Evolutionary conservation across 2,329 filamentous ascomycete genomes (phyloP).

Genomic region (Rutstroemia sp.): DNA sequence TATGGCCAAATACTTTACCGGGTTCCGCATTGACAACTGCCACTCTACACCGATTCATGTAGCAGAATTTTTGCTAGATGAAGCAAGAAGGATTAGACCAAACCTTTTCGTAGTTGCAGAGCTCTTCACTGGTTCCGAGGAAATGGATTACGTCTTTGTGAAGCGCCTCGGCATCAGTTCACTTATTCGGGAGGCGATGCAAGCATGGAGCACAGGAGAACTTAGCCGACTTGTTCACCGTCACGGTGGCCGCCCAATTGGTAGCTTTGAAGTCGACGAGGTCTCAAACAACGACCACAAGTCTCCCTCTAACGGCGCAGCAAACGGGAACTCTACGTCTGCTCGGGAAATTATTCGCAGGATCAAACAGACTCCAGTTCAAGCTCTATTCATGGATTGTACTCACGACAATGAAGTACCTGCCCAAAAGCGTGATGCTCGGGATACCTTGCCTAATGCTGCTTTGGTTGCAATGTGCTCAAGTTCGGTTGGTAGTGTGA

Average conservation of each 20-base stretch:
- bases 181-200: constrained; percentile 95
- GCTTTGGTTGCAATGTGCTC: constrained; percentile 94
- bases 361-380: constrained; percentile 82
- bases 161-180: constrained; percentile 86
- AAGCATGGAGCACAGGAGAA: constrained; percentile 92
- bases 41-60: constrained; percentile 94
- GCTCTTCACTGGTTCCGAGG: constrained; percentile 90
- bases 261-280: constrained; percentile 93
- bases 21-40: constrained; percentile 95
- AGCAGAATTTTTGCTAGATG: constrained; percentile 88
- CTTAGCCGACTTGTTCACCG: constrained; percentile 87
- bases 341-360: constrained; percentile 53
- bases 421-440: constrained; percentile 87
- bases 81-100: constrained; percentile 80
- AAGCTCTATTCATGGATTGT: constrained; percentile 97
- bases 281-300: constrained; percentile 54
- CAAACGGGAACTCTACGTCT: constrained; percentile 27
- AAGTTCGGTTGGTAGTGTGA: constrained; percentile 89
- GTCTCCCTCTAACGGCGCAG: constrained; percentile 21
- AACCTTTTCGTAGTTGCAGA: constrained; percentile 91
- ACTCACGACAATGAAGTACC: constrained; percentile 98
- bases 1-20: constrained; percentile 90
- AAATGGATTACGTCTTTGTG: constrained; percentile 94
- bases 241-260: constrained; percentile 89
- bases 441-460: constrained; percentile 89